These are phyloP conservation scores for Gleditsia sinensis DNA, from an alignment of 306 rosid genomes.

Conservation along the genomic window DNA sequence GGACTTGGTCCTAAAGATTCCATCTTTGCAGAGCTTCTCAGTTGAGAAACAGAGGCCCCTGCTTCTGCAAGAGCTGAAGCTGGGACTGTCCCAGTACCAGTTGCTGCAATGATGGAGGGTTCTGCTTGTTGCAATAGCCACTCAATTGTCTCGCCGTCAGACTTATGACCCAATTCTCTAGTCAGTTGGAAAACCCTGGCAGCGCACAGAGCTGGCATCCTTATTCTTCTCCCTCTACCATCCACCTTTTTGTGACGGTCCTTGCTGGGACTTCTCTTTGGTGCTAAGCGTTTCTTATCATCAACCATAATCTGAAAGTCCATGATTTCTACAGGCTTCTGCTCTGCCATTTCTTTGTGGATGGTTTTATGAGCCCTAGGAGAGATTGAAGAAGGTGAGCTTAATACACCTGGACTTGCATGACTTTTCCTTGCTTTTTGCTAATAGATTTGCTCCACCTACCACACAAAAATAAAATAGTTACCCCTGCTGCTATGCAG, in stretches of 20 bases:
- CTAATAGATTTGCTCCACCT: slow-evolving; percentile 22
- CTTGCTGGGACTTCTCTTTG: slow-evolving; percentile 51
- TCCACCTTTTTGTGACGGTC: slow-evolving; percentile 64
- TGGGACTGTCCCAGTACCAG: slow-evolving; percentile 56
- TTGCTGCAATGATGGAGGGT: slow-evolving; percentile 57
- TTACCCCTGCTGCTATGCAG: not conserved
- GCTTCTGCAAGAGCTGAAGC: slow-evolving; percentile 41
- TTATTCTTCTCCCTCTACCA: slow-evolving; percentile 61
- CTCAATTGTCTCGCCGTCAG: slow-evolving; percentile 49
- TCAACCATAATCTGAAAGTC: slow-evolving; percentile 44
- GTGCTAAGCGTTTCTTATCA: slow-evolving; percentile 46
- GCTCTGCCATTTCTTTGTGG: slow-evolving; percentile 54
- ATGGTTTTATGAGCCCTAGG: slow-evolving; percentile 2
- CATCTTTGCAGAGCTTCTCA: slow-evolving; percentile 46
- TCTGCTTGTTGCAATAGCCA: slow-evolving; percentile 64
- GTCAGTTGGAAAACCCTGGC: slow-evolving; percentile 63
- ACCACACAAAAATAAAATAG: not conserved
- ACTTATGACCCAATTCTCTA: slow-evolving; percentile 45
- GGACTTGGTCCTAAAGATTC: slow-evolving; percentile 28
- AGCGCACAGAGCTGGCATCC: slow-evolving; percentile 66
- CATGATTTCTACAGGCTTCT: slow-evolving; percentile 49
- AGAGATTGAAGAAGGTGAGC: slow-evolving; percentile 35
- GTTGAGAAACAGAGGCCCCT: slow-evolving; percentile 52
- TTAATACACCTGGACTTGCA: slow-evolving; percentile 2
- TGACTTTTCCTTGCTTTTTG: slow-evolving; percentile 26